Evolutionary conservation across 768 basidiomycete species (phyloP).

Genomic region (Amanita phalloides): DNA sequence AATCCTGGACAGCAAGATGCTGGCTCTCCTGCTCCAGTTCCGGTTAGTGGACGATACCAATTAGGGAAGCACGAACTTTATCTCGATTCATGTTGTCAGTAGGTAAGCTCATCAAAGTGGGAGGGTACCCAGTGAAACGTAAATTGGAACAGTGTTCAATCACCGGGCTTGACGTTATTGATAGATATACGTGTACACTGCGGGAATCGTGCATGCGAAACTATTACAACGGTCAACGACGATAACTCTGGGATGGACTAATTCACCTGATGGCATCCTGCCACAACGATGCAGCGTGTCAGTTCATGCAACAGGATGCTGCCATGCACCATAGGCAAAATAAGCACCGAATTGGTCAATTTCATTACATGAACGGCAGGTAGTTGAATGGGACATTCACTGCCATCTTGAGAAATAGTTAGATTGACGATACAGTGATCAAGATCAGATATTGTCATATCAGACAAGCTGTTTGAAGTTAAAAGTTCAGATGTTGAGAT

Average conservation of each 20-base stretch:
- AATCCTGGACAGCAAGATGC: conserved; percentile 60
- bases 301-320: conserved; percentile 67
- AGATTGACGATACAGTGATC: conserved; percentile 65
- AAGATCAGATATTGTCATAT: conserved; percentile 60
- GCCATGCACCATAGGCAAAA: conserved; percentile 56
- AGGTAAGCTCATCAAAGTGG: conserved; percentile 7
- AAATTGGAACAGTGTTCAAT: conserved; percentile 66
- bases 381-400: conserved; percentile 16
- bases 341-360: conserved; percentile 47
- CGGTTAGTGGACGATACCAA: not conserved
- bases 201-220: conserved; percentile 81
- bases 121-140: conserved; percentile 56
- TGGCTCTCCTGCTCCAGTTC: conserved; percentile 19
- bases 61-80: not conserved
- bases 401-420: conserved; percentile 8
- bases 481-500: conserved; percentile 31
- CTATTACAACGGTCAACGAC: conserved; percentile 24
- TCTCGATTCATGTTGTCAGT: not conserved
- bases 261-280: conserved; percentile 75
- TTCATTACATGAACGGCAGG: conserved; percentile 59
- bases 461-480: conserved; percentile 26
- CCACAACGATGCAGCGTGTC: conserved; percentile 47
- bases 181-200: conserved; percentile 53
- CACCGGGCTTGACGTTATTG: conserved; percentile 61
- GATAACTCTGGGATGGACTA: not conserved